Evolutionary conservation across 2,329 filamentous ascomycete species (phyloP).

Genomic region (Hypoxylon sp.): DNA sequence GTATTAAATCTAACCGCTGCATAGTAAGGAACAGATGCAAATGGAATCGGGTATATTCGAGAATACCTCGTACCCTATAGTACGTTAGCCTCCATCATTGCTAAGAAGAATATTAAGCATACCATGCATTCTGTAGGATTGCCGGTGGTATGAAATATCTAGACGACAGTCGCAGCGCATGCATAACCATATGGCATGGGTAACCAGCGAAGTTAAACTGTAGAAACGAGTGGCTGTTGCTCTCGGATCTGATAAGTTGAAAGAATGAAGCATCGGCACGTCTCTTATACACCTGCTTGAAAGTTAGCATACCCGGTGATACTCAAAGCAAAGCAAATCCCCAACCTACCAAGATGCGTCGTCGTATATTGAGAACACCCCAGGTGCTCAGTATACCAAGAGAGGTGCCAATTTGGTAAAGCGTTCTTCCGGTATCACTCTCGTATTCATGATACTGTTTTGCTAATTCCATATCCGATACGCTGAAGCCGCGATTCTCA

Average conservation of each 20-base stretch:
- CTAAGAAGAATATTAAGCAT: constrained; percentile 29
- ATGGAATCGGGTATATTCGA: constrained; percentile 57
- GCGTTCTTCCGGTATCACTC: constrained; percentile 53
- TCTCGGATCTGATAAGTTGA: constrained; percentile 51
- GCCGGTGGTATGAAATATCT: constrained; percentile 31
- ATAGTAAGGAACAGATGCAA: constrained; percentile 62
- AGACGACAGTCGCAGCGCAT: constrained; percentile 45
- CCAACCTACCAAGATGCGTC: constrained; percentile 62
- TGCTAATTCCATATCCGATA: constrained; percentile 50
- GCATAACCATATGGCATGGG: constrained; percentile 50
- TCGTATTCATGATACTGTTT: constrained; percentile 58
- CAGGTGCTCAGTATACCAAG: constrained; percentile 57
- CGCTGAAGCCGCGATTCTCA: constrained; percentile 55
- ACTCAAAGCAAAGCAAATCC: too few relatives aligned
- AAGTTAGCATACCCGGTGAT: too few relatives aligned
- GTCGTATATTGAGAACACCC: constrained; percentile 61
- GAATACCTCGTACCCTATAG: constrained; percentile 37
- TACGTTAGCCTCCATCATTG: constrained; percentile 22
- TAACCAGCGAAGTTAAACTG: constrained; percentile 51
- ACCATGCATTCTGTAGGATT: constrained; percentile 38
- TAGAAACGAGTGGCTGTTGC: constrained; percentile 45
- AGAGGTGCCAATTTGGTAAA: constrained; percentile 48
- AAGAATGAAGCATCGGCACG: constrained; percentile 60
- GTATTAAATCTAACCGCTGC: constrained; percentile 60
- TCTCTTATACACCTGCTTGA: constrained; percentile 58